Evolutionary conservation across 805 yeast species (phyloP), one percentile per base, ranked within the genome.

Genomic region (Lachancea lanzarotensis): DNA sequence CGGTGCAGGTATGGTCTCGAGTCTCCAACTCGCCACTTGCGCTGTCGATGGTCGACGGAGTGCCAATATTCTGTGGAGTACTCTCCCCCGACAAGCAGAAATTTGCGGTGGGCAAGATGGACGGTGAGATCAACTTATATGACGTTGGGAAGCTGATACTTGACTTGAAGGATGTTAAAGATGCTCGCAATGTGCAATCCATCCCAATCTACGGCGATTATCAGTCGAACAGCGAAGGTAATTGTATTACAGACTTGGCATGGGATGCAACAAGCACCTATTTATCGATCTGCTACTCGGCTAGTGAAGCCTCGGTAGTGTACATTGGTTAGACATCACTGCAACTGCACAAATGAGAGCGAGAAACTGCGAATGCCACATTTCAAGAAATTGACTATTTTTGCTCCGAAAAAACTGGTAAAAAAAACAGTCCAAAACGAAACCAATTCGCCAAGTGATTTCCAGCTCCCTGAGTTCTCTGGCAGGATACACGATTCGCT

Each of bases 1-100:
- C 82, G 0, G 66, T 82, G 1, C 73, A 82, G 47, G 51, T 85
- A 0, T 86, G 95, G 95, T 76, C 82, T 51, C 70, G 76, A 2
- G 11, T 35, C 2, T 38, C 49, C 1, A 55, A 61, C 40, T 17
- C 49, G 13, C 19, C 59, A 18, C 35, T 59, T 4, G 68, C 57
- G 5, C 44, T 56, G 7, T 67, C 55, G 45, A 59, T 59, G 48
- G 59, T 69, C 2, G 78, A 72, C 45, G 81, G 82, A 20, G 57
- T 70, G 3, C 78, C 89, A 3, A 73, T 86, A 1, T 69, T 81
- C 45, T 66, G 68, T 16, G 79, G 81, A 1, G 61, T 69, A 1
- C 48, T 84, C 7, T 78, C 88, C 0, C 74, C 76, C 0, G 69
- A 76, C 55, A 60, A 62, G 37, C 57, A 65, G 11, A 70, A 64